Evolutionary conservation across 352 stramenopile genomes (phyloP).

Genomic region (Peronospora tabacina): DNA sequence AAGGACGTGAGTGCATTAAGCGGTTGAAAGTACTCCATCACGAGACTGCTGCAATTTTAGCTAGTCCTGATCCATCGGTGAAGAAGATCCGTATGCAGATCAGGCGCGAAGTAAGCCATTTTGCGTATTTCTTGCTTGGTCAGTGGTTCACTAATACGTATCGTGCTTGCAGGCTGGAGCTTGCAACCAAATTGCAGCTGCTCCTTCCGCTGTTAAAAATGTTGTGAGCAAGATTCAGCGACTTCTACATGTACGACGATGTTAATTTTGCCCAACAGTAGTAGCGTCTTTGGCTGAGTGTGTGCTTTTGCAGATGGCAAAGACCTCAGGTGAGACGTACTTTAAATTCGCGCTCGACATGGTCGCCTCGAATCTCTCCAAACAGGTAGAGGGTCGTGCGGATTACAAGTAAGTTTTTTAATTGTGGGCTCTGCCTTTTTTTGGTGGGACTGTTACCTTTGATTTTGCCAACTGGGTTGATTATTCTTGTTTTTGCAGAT

Average conservation of each 20-base stretch:
- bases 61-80: slow-evolving; percentile 36
- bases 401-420: slow-evolving; percentile 63
- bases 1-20: slow-evolving; percentile 39
- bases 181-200: slow-evolving; percentile 76
- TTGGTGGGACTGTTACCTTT: slow-evolving; percentile 1
- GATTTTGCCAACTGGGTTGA: neutral
- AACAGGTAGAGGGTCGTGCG: slow-evolving; percentile 53
- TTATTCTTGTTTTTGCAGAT: slow-evolving; percentile 20
- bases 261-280: neutral
- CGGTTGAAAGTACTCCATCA: slow-evolving; percentile 46
- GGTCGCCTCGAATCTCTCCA: slow-evolving; percentile 59
- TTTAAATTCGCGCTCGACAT: slow-evolving; percentile 71
- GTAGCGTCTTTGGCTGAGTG: neutral
- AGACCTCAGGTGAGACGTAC: slow-evolving; percentile 41
- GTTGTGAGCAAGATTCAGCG: slow-evolving; percentile 65
- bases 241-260: slow-evolving; percentile 43
- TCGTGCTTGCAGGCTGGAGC: slow-evolving; percentile 38
- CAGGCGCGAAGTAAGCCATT: slow-evolving; percentile 37
- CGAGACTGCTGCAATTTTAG: slow-evolving; percentile 40
- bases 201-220: slow-evolving; percentile 50
- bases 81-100: slow-evolving; percentile 71
- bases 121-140: neutral
- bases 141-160: neutral
- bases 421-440: neutral
- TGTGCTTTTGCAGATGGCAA: slow-evolving; percentile 34